These are phyloP conservation scores for Mortierella antarctica DNA, from an alignment of 192 early-diverging fungal genomes.

Conservation along the genomic window DNA sequence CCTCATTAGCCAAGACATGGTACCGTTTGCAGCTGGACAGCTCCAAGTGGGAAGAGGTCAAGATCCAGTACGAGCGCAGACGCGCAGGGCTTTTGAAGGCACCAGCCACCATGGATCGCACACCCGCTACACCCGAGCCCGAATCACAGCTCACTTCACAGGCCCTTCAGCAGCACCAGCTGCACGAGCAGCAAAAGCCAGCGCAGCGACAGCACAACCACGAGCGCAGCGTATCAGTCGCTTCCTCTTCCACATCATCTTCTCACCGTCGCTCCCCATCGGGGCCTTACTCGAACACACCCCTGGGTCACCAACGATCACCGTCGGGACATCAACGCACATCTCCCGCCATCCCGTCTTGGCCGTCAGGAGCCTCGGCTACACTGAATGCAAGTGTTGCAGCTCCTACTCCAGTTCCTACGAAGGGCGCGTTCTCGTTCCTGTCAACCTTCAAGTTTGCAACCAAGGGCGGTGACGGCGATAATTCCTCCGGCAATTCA, in stretches of 20 bases:
- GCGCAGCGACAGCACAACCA: constrained; percentile 11
- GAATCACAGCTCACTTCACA: constrained; percentile 18
- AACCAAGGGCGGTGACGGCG: constrained; percentile 7
- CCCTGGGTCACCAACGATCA: constrained; percentile 18
- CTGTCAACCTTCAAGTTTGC: constrained; percentile 38
- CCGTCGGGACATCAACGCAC: constrained; percentile 30
- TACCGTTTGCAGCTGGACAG: constrained; percentile 32
- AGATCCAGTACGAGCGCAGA: constrained; percentile 25
- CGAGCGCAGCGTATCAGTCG: constrained; percentile 16
- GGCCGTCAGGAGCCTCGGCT: constrained; percentile 44
- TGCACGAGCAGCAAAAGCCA: constrained; percentile 18
- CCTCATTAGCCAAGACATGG: constrained; percentile 24
- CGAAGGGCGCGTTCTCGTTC: constrained; percentile 37
- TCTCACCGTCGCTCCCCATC: constrained; percentile 30
- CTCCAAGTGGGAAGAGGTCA: constrained; percentile 47
- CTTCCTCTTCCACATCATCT: constrained; percentile 20
- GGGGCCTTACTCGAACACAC: not conserved
- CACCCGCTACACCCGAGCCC: not conserved
- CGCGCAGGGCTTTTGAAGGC: constrained; percentile 33
- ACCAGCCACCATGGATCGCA: constrained; percentile 15
- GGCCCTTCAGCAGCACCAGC: constrained; percentile 24
- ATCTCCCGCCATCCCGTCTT: constrained; percentile 13
- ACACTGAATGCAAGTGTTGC: not conserved
- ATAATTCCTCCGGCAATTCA: not conserved
- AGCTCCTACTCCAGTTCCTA: not conserved